These are phyloP conservation scores for Fusarium luffae DNA, from an alignment of 2,329 filamentous ascomycete genomes.

Conservation along the genomic window DNA sequence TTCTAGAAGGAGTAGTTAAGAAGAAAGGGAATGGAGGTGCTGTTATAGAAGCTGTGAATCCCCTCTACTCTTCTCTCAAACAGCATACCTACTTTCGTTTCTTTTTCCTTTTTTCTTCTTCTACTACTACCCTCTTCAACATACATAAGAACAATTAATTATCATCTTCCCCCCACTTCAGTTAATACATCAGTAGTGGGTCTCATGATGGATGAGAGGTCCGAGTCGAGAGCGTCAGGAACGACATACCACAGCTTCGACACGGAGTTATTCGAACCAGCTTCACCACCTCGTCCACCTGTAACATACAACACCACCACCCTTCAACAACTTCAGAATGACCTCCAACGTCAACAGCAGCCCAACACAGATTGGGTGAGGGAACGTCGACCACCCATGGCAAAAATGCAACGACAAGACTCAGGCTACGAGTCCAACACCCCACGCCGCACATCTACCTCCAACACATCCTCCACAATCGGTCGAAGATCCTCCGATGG, in stretches of 20 bases:
- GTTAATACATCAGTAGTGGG: not conserved
- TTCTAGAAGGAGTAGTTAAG: not conserved
- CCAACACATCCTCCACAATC: conserved; percentile 45
- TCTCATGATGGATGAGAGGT: conserved; percentile 48
- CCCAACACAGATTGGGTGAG: conserved; percentile 24
- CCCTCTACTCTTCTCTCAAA: conserved; percentile 14
- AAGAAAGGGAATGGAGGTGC: conserved; percentile 24
- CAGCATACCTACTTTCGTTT: conserved; percentile 16
- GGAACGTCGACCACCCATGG: conserved; percentile 47
- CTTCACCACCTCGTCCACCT: conserved; percentile 44
- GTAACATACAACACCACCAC: conserved; percentile 40
- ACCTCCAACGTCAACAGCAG: conserved; percentile 39
- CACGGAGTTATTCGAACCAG: conserved; percentile 59
- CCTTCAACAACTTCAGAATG: conserved; percentile 37
- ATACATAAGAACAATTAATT: conserved; percentile 5
- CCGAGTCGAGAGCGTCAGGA: conserved; percentile 59
- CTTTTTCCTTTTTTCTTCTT: not conserved
- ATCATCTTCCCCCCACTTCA: conserved; percentile 1
- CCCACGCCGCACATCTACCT: conserved; percentile 53
- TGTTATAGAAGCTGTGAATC: conserved; percentile 28
- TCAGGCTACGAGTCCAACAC: conserved; percentile 68
- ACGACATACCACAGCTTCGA: conserved; percentile 68
- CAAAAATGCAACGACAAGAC: conserved; percentile 65
- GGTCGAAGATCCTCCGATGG: conserved; percentile 51
- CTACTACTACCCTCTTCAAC: not conserved